phyloP scores from a whole-genome alignment of 164 flowering plant species.

The Magnolia kwangsiensis region DNA sequence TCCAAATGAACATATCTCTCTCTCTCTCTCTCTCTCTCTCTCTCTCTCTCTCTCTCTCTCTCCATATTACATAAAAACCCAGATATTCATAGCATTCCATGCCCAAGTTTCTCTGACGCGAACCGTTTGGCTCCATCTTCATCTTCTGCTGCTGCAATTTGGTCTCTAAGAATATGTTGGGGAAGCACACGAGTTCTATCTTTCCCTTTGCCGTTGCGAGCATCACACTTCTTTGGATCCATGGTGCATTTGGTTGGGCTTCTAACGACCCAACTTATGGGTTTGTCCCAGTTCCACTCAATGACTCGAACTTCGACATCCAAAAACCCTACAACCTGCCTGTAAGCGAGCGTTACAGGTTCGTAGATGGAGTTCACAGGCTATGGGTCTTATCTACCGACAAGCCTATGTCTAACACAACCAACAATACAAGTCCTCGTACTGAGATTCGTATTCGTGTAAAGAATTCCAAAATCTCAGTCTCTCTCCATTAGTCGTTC shows the following conservation, averaged over 20 bases:
- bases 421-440: conserved; percentile 22
- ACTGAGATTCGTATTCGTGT: conserved; percentile 23
- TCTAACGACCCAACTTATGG: conserved; percentile 1
- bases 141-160: too few relatives aligned
- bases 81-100: too few relatives aligned
- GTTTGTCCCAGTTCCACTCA: conserved; percentile 8
- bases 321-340: conserved; percentile 22
- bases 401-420: conserved; percentile 20
- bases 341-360: conserved; percentile 13
- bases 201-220: background rate
- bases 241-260: background rate
- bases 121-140: too few relatives aligned
- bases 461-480: background rate
- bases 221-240: too few relatives aligned
- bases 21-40: too few relatives aligned
- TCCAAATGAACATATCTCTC: too few relatives aligned
- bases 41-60: too few relatives aligned
- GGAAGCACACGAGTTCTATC: too few relatives aligned
- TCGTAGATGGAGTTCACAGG: conserved; percentile 29
- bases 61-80: too few relatives aligned
- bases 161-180: too few relatives aligned
- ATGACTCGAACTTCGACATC: conserved; percentile 11
- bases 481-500: background rate
- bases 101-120: too few relatives aligned
- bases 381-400: conserved; percentile 33